Percentiles rank a stretch among this genome's conserved stretches.
Evolutionary conservation across 2,329 filamentous ascomycete genomes (phyloP).

Genomic region (Emergomyces africanus): DNA sequence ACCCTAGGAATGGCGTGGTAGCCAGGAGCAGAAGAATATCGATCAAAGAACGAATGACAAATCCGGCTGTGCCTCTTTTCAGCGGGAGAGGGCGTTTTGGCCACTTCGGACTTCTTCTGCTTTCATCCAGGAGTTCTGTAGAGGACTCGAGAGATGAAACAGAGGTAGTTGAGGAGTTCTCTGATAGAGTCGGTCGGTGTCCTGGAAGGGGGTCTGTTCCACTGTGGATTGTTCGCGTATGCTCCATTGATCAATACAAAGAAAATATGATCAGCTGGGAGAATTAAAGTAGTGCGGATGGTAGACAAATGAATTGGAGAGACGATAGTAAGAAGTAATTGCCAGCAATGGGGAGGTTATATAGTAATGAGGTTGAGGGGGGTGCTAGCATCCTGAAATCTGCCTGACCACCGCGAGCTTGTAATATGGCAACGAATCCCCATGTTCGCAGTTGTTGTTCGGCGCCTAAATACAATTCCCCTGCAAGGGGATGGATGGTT

Average conservation of each 20-base stretch:
- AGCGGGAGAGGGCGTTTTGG: background rate
- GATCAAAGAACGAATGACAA: background rate
- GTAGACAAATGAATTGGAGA: background rate
- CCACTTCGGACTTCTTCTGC: background rate
- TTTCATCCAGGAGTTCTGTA: background rate
- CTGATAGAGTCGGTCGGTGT: background rate
- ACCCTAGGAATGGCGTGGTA: slow-evolving; percentile 3
- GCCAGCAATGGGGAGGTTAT: too few species aligned
- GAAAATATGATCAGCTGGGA: background rate
- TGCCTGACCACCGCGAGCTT: background rate
- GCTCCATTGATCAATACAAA: background rate
- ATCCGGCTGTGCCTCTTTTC: background rate
- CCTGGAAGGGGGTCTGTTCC: background rate
- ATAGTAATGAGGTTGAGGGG: background rate
- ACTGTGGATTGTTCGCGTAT: background rate
- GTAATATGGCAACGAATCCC: background rate
- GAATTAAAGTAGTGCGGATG: background rate
- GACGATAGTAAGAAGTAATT: background rate
- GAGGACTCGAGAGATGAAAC: background rate
- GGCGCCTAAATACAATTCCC: background rate
- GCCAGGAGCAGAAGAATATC: background rate
- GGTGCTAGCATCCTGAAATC: background rate
- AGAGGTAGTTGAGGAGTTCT: background rate
- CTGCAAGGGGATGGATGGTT: background rate
- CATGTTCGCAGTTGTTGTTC: background rate